These are phyloP conservation scores for Silene noctiflora DNA, from an alignment of 179 eudicot species.

Conservation along the genomic window DNA sequence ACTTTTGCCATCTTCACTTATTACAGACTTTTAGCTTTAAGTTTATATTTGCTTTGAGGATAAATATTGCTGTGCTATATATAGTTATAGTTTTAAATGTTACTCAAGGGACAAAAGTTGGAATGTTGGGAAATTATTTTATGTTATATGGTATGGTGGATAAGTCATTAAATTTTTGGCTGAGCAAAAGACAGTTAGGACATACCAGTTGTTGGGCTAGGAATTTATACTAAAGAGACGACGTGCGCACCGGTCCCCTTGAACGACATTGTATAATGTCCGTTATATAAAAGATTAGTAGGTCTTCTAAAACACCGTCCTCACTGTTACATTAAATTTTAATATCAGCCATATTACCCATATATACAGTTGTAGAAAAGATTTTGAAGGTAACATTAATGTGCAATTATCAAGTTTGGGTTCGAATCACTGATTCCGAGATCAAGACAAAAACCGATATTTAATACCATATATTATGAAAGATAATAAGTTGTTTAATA, in stretches of 20 bases:
- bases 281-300: too few relatives aligned
- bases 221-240: background rate
- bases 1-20: constrained; percentile 27
- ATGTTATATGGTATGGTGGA: background rate
- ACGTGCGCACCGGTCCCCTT: constrained; percentile 26
- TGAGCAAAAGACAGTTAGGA: constrained; percentile 22
- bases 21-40: too few relatives aligned
- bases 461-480: background rate
- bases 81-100: constrained; percentile 13
- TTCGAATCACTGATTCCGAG: too few relatives aligned
- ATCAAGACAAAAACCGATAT: too few relatives aligned
- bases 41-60: too few relatives aligned
- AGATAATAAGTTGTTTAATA: background rate
- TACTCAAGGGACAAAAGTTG: constrained; percentile 13
- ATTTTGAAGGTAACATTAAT: too few relatives aligned
- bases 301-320: too few relatives aligned
- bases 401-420: too few relatives aligned
- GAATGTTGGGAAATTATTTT: background rate
- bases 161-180: constrained; percentile 3
- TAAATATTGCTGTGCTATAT: constrained; percentile 4
- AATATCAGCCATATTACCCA: too few relatives aligned
- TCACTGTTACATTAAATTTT: too few relatives aligned
- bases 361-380: too few relatives aligned
- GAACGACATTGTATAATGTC: too few relatives aligned
- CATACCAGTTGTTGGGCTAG: constrained; percentile 21